Percentiles rank a stretch among this genome's conserved stretches.
These are phyloP conservation scores for Aspergillus sp. DNA, from an alignment of 2,329 filamentous ascomycete genomes.

Conservation along the genomic window DNA sequence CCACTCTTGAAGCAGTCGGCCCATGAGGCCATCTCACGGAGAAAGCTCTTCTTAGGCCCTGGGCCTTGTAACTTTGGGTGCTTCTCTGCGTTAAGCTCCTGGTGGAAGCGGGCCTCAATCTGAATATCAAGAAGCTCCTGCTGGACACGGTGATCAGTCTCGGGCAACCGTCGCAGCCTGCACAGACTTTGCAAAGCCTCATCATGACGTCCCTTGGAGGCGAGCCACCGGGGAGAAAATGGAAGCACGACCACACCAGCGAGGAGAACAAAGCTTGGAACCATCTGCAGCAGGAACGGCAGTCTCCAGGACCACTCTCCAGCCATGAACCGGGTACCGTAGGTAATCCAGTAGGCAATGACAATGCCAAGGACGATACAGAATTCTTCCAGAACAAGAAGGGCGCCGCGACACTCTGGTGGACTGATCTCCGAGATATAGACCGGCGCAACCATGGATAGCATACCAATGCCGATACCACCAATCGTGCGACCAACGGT, in stretches of 20 bases:
- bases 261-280: constrained; percentile 39
- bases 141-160: constrained; percentile 50
- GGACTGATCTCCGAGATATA: constrained; percentile 55
- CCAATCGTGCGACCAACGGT: constrained; percentile 52
- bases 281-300: constrained; percentile 50
- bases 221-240: constrained; percentile 58
- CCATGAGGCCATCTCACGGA: constrained; percentile 51
- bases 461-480: constrained; percentile 54
- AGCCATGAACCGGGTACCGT: constrained; percentile 44
- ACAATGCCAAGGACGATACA: constrained; percentile 45
- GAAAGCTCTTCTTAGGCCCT: constrained; percentile 36
- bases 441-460: constrained; percentile 51
- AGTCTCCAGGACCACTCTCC: constrained; percentile 50
- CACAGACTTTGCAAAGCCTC: constrained; percentile 51
- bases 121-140: constrained; percentile 53
- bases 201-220: constrained; percentile 47
- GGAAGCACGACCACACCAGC: constrained; percentile 48
- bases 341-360: constrained; percentile 45
- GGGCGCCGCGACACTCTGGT: constrained; percentile 49
- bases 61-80: constrained; percentile 40
- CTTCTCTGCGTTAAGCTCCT: constrained; percentile 42
- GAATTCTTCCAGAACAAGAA: constrained; percentile 45
- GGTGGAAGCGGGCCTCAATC: constrained; percentile 55
- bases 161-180: constrained; percentile 51
- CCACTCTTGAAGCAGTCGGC: constrained; percentile 52